Base-by-base conservation (phyloP, 768 basidiomycete species). In the Asterophora parasitica region DNA sequence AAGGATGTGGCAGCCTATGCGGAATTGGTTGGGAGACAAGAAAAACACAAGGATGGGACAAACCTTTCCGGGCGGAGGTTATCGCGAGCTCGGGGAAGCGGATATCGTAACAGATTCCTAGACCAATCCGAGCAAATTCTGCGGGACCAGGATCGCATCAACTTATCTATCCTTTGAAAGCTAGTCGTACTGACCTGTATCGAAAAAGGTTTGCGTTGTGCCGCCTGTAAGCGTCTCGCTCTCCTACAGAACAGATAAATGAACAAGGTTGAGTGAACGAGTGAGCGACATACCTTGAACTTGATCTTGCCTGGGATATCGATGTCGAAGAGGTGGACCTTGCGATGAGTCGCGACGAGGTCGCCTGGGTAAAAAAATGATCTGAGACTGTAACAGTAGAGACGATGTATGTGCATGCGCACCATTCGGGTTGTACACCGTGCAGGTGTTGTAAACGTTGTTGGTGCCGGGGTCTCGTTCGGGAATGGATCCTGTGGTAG, bases 121-220 rank as follows among this genome's bases (percentile, higher is more conserved):
- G 74, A 7, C 95, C 96, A 53, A 99, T 83, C 44, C 92, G 85
- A n/a, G 93, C 96, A 63, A 96, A 97, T n/a, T 87, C 92, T 93
- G 58, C 5, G 19, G 23, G 3, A 23, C 23, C 19, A 12, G 16
- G n/a, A 38, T 46, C 34, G 32, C 26, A 35, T 28, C 31, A 39
- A 26, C 20, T 23, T 27, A n/a, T 20, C 34, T 23, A 39, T 12
- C 17, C 44, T 2, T 28, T 20, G 44, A 30, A 31, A 23, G 15
- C 44, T 3, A 32, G 13, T 56, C 3, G 23, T 23, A 23, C 23
- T 23, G 3, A 89, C 92, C 89, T 3, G 96, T 94, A 54, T 95
- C 91, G 60, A 99, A 92, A 42, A 77, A 83, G 54, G 85, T 93
- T 47, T 83, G 62, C 2, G 72, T 74, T 6, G 65, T 77, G 4